These are phyloP conservation scores for Rhodosorus marinus DNA, from an alignment of 23 red algal species.

Conservation along the genomic window DNA sequence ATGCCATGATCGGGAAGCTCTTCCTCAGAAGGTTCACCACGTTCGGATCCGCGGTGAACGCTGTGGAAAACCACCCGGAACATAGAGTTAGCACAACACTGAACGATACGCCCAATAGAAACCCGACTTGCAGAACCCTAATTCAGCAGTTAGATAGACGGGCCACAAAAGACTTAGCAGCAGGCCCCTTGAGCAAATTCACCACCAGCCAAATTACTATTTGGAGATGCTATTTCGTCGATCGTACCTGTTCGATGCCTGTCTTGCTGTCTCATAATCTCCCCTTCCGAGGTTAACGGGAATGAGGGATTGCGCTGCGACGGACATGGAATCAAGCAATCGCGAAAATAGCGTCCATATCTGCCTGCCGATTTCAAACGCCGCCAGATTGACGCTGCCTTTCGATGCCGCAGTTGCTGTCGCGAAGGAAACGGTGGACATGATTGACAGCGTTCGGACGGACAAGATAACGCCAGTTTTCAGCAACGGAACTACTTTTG, in stretches of 20 bases:
- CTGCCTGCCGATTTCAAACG: slow-evolving; percentile 72
- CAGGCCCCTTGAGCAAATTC: too few relatives aligned
- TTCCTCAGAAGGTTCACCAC: slow-evolving; percentile 22
- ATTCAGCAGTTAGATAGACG: too few relatives aligned
- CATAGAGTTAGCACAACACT: slow-evolving; percentile 24
- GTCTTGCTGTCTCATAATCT: slow-evolving; percentile 24
- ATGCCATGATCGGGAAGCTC: slow-evolving; percentile 57
- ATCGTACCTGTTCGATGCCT: slow-evolving; percentile 20
- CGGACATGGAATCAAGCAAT: slow-evolving; percentile 65
- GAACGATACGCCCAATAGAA: slow-evolving; percentile 45
- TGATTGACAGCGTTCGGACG: slow-evolving; percentile 61
- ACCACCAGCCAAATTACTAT: too few relatives aligned
- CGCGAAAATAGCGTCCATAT: slow-evolving; percentile 56
- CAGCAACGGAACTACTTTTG: slow-evolving; percentile 47
- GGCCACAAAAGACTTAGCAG: too few relatives aligned
- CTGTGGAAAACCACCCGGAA: slow-evolving; percentile 7
- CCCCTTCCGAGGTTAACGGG: slow-evolving; percentile 38
- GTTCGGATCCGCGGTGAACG: slow-evolving; percentile 62
- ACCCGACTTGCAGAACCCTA: slow-evolving; percentile 50
- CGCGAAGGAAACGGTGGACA: slow-evolving; percentile 58
- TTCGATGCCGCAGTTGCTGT: slow-evolving; percentile 49
- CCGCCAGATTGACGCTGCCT: slow-evolving; percentile 45
- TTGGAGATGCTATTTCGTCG: too few relatives aligned
- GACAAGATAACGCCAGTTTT: slow-evolving; percentile 56
- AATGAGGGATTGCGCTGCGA: slow-evolving; percentile 73